Conservation (phyloP, 2,329 filamentous ascomycete species). For the Epichloe bromicola region DNA sequence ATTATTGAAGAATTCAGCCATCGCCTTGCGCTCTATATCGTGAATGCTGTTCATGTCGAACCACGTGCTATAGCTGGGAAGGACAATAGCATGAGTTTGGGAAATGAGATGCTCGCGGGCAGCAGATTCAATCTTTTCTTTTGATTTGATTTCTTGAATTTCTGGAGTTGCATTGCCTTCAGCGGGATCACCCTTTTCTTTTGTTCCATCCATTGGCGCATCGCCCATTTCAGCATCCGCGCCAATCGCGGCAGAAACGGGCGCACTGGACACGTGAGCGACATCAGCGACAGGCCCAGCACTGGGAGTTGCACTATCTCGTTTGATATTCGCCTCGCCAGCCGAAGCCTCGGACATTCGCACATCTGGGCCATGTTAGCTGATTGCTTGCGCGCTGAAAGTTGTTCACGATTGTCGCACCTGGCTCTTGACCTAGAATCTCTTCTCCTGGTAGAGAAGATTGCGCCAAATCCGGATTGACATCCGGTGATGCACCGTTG, state of each 20-base stretch:
- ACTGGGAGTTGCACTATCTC: constrained; percentile 47
- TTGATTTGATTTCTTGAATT: constrained; percentile 53
- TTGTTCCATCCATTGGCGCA: constrained; percentile 35
- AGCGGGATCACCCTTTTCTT: constrained; percentile 32
- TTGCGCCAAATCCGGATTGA: constrained; percentile 43
- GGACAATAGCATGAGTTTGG: constrained; percentile 89
- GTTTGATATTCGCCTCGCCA: constrained; percentile 40
- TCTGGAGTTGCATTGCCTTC: constrained; percentile 35
- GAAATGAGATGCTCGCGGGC: constrained; percentile 85
- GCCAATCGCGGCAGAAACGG: constrained; percentile 39
- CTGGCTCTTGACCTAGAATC: constrained; percentile 29
- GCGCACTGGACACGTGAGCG: constrained; percentile 55
- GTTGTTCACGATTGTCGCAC: constrained; percentile 19
- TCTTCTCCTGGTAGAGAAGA: constrained; percentile 35
- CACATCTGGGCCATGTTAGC: constrained; percentile 34
- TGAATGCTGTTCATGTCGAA: constrained; percentile 96
- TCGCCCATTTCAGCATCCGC: constrained; percentile 78
- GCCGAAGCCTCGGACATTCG: constrained; percentile 44
- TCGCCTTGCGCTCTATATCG: constrained; percentile 80
- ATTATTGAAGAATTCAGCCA: constrained; percentile 97
- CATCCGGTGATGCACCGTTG: constrained; percentile 41
- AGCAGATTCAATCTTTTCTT: constrained; percentile 69
- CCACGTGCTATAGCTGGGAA: constrained; percentile 97
- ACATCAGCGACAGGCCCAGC: constrained; percentile 45
- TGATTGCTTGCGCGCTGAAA: background rate